These are phyloP conservation scores for Candida nitratophila DNA, from an alignment of 805 yeast species.

Conservation along the genomic window DNA sequence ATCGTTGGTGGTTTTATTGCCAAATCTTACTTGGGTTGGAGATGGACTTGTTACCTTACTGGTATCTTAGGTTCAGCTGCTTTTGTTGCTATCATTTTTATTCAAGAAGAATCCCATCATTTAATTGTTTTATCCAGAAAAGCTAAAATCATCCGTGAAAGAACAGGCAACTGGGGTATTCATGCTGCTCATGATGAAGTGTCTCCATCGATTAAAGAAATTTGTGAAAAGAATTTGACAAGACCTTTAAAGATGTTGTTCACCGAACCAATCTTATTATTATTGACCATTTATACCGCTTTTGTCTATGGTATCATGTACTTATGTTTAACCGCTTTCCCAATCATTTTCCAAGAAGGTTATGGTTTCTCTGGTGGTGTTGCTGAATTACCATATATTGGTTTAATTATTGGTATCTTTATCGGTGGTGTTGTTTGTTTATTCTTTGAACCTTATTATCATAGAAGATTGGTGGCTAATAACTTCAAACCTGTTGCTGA, in stretches of 20 bases:
- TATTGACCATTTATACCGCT: constrained; percentile 64
- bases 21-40: constrained; percentile 59
- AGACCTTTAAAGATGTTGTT: constrained; percentile 65
- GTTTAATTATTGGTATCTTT: constrained; percentile 62
- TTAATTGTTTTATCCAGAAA: constrained; percentile 57
- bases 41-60: constrained; percentile 72
- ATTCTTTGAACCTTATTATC: constrained; percentile 48
- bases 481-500: constrained; percentile 67
- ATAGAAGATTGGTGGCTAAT: constrained; percentile 38
- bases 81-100: constrained; percentile 30
- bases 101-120: constrained; percentile 63
- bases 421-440: constrained; percentile 50
- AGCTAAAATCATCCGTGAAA: constrained; percentile 53
- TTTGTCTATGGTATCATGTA: constrained; percentile 78
- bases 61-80: constrained; percentile 48
- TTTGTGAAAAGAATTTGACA: constrained; percentile 53
- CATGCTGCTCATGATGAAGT: constrained; percentile 70
- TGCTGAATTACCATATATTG: constrained; percentile 73
- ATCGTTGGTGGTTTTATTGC: constrained; percentile 64
- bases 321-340: constrained; percentile 67
- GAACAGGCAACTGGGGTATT: constrained; percentile 78
- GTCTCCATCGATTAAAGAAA: constrained; percentile 47
- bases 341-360: constrained; percentile 57
- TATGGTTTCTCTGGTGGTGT: constrained; percentile 60
- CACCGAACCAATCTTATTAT: constrained; percentile 66